phyloP scores from a whole-genome alignment of 2,329 filamentous ascomycete species.

The Catunica adiposa region DNA sequence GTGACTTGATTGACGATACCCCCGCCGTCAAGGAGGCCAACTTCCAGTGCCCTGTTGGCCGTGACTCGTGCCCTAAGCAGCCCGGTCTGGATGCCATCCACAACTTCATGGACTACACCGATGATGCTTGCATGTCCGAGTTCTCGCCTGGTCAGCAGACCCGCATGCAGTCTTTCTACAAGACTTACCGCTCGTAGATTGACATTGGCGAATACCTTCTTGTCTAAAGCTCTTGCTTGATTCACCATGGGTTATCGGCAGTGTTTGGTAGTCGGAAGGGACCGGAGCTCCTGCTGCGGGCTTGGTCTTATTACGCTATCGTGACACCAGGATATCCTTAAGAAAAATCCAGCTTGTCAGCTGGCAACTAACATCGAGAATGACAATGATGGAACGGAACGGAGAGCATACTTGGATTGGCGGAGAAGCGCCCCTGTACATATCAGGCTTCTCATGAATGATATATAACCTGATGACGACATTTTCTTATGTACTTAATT shows the following conservation, averaged over 20 bases:
- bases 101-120: conserved; percentile 27
- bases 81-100: conserved; percentile 23
- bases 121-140: conserved; percentile 29
- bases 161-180: conserved; percentile 14
- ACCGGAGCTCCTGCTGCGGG: neutral
- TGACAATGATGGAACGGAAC: neutral
- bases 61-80: conserved; percentile 22
- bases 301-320: neutral
- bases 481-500: conserved; percentile 3
- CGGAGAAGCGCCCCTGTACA: neutral
- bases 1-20: conserved; percentile 27
- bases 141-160: conserved; percentile 27
- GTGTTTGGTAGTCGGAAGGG: too few relatives aligned
- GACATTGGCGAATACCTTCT: neutral
- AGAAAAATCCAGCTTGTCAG: neutral
- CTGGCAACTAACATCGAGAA: neutral
- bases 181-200: conserved; percentile 9
- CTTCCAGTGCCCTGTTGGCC: conserved; percentile 23
- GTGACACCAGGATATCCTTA: neutral
- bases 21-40: conserved; percentile 22
- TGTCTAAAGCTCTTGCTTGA: neutral
- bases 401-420: neutral
- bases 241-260: too few relatives aligned
- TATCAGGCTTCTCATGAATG: neutral
- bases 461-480: neutral